Conservation (phyloP, 352 stramenopile genomes). For the Elongisporangium undulatum region DNA sequence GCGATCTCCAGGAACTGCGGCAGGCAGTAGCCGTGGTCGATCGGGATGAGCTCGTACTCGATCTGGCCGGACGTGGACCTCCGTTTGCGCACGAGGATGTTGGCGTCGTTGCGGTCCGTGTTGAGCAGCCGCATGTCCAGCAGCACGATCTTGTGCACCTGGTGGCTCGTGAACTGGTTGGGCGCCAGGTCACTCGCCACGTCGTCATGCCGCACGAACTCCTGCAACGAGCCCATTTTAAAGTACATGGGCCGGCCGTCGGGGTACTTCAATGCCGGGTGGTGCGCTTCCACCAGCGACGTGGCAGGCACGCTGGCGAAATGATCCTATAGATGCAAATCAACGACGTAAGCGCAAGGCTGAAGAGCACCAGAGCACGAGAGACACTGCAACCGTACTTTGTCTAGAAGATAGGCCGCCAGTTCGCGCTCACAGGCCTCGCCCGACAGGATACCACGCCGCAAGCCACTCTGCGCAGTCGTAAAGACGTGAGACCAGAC, state of each 20-base stretch:
- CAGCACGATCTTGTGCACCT: slow-evolving; percentile 99
- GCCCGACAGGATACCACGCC: slow-evolving; percentile 92
- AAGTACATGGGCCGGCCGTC: slow-evolving; percentile 55
- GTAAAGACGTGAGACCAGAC: neutral
- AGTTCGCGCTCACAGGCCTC: slow-evolving; percentile 97
- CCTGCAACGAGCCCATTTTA: slow-evolving; percentile 97
- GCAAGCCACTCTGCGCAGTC: slow-evolving; percentile 62
- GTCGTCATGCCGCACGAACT: slow-evolving; percentile 94
- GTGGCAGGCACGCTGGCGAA: slow-evolving; percentile 84
- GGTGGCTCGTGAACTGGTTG: slow-evolving; percentile 81
- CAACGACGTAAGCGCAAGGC: slow-evolving; percentile 9
- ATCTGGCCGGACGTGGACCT: slow-evolving; percentile 39
- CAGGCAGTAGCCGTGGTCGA: slow-evolving; percentile 99
- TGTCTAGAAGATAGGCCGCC: slow-evolving; percentile 96
- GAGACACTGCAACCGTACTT: slow-evolving; percentile 22
- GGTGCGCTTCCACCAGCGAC: slow-evolving; percentile 65
- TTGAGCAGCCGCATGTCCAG: slow-evolving; percentile 98
- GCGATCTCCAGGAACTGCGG: slow-evolving; percentile 94
- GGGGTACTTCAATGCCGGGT: slow-evolving; percentile 77
- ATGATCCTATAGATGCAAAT: slow-evolving; percentile 56
- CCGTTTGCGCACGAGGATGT: slow-evolving; percentile 93
- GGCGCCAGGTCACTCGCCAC: slow-evolving; percentile 93
- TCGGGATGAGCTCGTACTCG: slow-evolving; percentile 96
- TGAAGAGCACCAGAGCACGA: neutral
- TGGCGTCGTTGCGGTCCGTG: slow-evolving; percentile 96